These are phyloP conservation scores for Dryadomyces quercus-mongolicae DNA, from an alignment of 2,329 filamentous ascomycete genomes.

Conservation along the genomic window DNA sequence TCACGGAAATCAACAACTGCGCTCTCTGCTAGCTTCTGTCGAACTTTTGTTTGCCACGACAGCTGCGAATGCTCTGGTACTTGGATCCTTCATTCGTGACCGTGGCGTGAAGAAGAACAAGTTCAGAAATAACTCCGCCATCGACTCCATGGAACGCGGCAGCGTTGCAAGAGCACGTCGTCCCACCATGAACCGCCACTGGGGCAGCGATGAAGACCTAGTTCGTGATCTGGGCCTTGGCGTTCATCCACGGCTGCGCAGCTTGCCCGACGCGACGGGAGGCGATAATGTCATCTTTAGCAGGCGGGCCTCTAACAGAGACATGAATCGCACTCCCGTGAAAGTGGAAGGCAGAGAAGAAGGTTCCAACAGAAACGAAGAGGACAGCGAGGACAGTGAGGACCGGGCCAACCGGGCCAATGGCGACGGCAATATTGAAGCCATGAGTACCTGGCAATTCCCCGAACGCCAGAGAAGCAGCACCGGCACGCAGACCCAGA, in stretches of 20 bases:
- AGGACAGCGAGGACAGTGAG: background rate
- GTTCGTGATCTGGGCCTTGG: constrained; percentile 69
- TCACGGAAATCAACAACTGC: constrained; percentile 68
- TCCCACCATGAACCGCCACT: constrained; percentile 49
- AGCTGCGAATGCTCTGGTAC: constrained; percentile 77
- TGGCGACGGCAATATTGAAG: constrained; percentile 14
- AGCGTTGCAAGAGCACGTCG: constrained; percentile 25
- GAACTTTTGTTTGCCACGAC: constrained; percentile 83
- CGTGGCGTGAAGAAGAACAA: constrained; percentile 81
- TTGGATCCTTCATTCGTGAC: constrained; percentile 87
- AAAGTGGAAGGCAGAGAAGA: background rate
- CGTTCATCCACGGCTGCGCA: constrained; percentile 39
- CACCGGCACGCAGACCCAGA: constrained; percentile 18
- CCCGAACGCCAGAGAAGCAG: constrained; percentile 23
- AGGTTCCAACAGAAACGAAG: no score
- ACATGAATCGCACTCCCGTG: no score
- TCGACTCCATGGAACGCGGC: constrained; percentile 48
- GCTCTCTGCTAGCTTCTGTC: constrained; percentile 77
- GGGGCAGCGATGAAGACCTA: constrained; percentile 86
- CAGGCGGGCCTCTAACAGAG: background rate
- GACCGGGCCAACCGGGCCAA: background rate
- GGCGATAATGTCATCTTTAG: constrained; percentile 10
- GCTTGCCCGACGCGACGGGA: constrained; percentile 16
- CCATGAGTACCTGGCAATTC: constrained; percentile 36
- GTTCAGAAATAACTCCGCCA: constrained; percentile 54